phyloP scores from a whole-genome alignment of 371 early-diverging fungal genomes.

The Rhizopus arrhizus region DNA sequence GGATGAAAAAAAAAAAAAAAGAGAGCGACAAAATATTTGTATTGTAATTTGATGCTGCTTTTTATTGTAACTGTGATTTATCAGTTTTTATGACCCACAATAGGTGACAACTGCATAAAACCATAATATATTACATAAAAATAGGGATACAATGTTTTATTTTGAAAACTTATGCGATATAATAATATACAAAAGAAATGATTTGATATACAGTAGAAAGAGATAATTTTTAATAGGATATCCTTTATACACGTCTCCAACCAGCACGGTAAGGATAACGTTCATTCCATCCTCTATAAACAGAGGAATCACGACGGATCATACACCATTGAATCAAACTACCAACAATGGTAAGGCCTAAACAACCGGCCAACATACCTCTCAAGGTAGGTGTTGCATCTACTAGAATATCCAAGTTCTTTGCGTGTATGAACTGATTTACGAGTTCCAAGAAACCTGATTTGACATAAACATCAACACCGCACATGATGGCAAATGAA shows the following conservation, averaged over 20 bases:
- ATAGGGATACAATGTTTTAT: background rate
- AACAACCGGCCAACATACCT: slow-evolving; percentile 60
- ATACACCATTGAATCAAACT: slow-evolving; percentile 52
- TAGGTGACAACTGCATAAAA: too few relatives aligned
- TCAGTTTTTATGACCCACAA: too few relatives aligned
- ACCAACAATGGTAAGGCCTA: slow-evolving; percentile 55
- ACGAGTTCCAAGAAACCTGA: slow-evolving; percentile 51
- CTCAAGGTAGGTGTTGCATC: slow-evolving; percentile 46
- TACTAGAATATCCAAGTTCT: slow-evolving; percentile 16
- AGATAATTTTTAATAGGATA: background rate
- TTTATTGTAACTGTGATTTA: too few relatives aligned
- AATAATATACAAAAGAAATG: background rate
- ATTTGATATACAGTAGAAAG: background rate
- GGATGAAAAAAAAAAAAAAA: too few relatives aligned
- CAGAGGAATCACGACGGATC: slow-evolving; percentile 27
- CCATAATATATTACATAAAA: too few relatives aligned
- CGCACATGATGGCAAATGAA: slow-evolving; percentile 59
- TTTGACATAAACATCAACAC: slow-evolving; percentile 61
- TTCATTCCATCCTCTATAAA: slow-evolving; percentile 37
- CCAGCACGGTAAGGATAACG: slow-evolving; percentile 35
- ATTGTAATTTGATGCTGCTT: too few relatives aligned
- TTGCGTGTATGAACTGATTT: slow-evolving; percentile 36
- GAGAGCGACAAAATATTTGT: too few relatives aligned
- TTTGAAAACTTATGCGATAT: too few relatives aligned
- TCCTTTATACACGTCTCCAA: slow-evolving; percentile 46